Evolutionary conservation across 805 yeast genomes (phyloP), one percentile per base, ranked within the genome.

Genomic region (Saccharomycopsis fodiens): DNA sequence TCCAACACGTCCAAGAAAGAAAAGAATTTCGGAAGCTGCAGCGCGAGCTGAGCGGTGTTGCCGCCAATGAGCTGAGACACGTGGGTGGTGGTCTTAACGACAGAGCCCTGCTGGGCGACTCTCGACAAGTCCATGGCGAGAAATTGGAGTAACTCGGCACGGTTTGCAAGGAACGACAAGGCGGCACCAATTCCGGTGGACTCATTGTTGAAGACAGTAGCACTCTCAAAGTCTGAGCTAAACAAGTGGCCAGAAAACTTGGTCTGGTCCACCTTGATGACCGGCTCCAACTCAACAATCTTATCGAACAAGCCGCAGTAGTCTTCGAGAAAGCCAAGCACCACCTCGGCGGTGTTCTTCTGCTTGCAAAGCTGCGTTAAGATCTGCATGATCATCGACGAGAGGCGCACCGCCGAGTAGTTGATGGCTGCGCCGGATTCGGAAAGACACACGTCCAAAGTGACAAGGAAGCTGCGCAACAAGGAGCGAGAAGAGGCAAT

Each of bases 71-170:
- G 63, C 3, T 68, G 55, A 3, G 72, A 66, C 21, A 80, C 66
- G 52, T 82, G 82, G 20, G 67, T 63, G 36, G 72, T 65, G 47
- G 75, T 68, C 53, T 78, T 63, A 22, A 82, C 64, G 32, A 78
- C 55, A 5, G 82, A 67, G 5, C 76, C 70, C 52, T 63, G 50
- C 38, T 55, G 45, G 0, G 73, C 66, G 12, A 76, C 66, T 45
- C 71, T 71, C 57, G 83, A 88, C n/a, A 91, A 67, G 52, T 87
- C 94, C 44, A 82, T 62, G 15, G 89, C 74, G 49, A 86, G 62
- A 54, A 79, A 77, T 52, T 83, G 84, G 20, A 86, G 64, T 12
- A 82, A 63, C 16, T 70, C 64, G 36, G 78, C 72, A 55, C 95
- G 72, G 52, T 76, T 79, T 35, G 66, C 70, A 42, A 82, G 70